Evolutionary conservation across 768 basidiomycete genomes (phyloP), one percentile per base, ranked within the genome.

Genomic region (Sutorius australiensis): DNA sequence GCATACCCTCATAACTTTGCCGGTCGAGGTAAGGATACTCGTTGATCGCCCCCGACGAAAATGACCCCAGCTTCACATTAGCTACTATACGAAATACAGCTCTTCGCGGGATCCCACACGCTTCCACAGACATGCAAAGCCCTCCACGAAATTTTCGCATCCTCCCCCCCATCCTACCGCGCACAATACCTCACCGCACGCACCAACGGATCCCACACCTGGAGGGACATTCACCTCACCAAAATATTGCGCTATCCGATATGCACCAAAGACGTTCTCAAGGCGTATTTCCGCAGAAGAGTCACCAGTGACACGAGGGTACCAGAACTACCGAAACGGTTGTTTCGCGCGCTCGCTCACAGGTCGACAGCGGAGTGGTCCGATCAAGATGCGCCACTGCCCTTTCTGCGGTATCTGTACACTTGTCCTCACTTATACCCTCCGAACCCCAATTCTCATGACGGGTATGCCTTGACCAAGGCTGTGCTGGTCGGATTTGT

Each of bases 31-130:
- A 54, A 39, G 62, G 28, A 32, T 2, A 7, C 10, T 34, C n/a
- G 6, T n/a, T 21, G 13, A 47, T 48, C 21, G 6, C 14, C 12
- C 33, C 37, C 42, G 28, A 51, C 48, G 32, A 24, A 38, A 41
- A 38, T 19, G 36, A 14, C 11, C 39, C 61, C 50, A 61, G 61
- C 55, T 36, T 17, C 33, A 33, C 31, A 2, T 3, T 59, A 95
- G 93, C 76, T 98, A 9, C 69, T 95, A 0, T 86, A 87, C 60
- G 82, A 92, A 51, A 77, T 95, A 13, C 87, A 93, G 58, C 77
- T 89, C 16, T 76, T 76, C 57, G 83, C 91, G 0, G 71, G 82
- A 6, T 91, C 89, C 3, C 74, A 80, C 16, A 61, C 72, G 33
- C 72, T 97, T 8, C 91, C 92, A 0, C 68, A 69, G 46, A 72